Base-by-base conservation (phyloP, 2,329 filamentous ascomycete genomes). In the Colletotrichum destructivum region DNA sequence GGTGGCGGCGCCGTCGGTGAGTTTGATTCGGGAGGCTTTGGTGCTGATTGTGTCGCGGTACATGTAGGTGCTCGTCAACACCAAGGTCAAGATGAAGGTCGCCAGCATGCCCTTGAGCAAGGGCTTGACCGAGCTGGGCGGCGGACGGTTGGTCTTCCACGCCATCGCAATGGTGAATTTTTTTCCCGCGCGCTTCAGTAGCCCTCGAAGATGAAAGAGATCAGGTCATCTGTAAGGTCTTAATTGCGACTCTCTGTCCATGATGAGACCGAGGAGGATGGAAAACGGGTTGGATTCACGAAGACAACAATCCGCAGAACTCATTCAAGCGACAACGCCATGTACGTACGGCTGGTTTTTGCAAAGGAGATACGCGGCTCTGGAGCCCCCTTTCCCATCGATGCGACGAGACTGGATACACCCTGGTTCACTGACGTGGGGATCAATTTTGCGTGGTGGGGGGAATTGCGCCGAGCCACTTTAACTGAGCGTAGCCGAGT, bases 21-120 rank as follows among this genome's bases (percentile, higher is more conserved):
- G 71, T 44, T 66, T 72, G 57, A 71, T 62, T 23, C 49, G 71
- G 44, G 66, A 65, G 31, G 62, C 71, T 23, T 61, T 61, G 26
- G 31, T 55, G 18, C 54, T 61, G 57, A 74, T 74, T 1, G 70
- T 72, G 35, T 73, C 73, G 71, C 71, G 71, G 56, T 73, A 74
- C 40, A 74, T 49, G 59, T 71, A 74, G 59, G 54, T 56, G 63
- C 71, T 74, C 40, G 67, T 71, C 61, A 74, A 59, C 46, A 71
- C 23, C 44, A 74, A 31, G 15, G 63, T 59, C 31, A 71, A 40
- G 46, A 66, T 47, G 52, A 71, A 72, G 38, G 51, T 47, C n/a
- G 21, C 66, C 31, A 72, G 52, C 21, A 63, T 65, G 15, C 65
- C 54, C 23, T 72, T 72, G 16, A 72, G 69, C 60, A 72, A 31